These are phyloP conservation scores for Astrothelium subdiscretum DNA, from an alignment of 495 filamentous ascomycete species.

Conservation along the genomic window DNA sequence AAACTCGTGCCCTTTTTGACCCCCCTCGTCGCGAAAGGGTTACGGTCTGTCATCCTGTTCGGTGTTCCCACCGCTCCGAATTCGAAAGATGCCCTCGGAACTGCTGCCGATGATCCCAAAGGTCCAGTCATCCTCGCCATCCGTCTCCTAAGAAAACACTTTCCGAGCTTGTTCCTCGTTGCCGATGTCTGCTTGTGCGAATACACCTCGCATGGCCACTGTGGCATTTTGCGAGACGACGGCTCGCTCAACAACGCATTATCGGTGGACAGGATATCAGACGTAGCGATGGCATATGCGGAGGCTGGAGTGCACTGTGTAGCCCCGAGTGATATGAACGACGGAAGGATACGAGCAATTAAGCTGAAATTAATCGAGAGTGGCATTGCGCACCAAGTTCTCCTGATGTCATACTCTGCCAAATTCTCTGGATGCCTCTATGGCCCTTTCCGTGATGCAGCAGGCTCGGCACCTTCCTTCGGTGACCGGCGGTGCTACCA, in stretches of 20 bases:
- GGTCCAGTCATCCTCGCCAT: slow-evolving; percentile 85
- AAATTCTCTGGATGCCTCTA: slow-evolving; percentile 96
- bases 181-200: slow-evolving; percentile 95
- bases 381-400: slow-evolving; percentile 74
- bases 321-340: slow-evolving; percentile 97
- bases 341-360: slow-evolving; percentile 89
- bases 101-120: slow-evolving; percentile 82
- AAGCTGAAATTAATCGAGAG: slow-evolving; percentile 91
- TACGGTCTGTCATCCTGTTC: slow-evolving; percentile 88
- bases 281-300: slow-evolving; percentile 88
- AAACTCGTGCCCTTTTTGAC: slow-evolving; percentile 71
- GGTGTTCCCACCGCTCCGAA: slow-evolving; percentile 73
- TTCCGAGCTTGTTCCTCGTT: slow-evolving; percentile 81
- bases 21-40: slow-evolving; percentile 76
- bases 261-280: slow-evolving; percentile 84
- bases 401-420: slow-evolving; percentile 94
- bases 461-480: slow-evolving; percentile 83
- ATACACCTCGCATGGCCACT: slow-evolving; percentile 98
- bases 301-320: slow-evolving; percentile 91
- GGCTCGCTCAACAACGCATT: slow-evolving; percentile 82
- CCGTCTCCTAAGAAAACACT: slow-evolving; percentile 63
- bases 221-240: slow-evolving; percentile 86
- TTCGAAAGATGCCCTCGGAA: slow-evolving; percentile 83
- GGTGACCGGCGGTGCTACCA: slow-evolving; percentile 96
- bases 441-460: slow-evolving; percentile 93